A percentile compares a stretch with the other conserved stretches of the same genome.
phyloP scores from a whole-genome alignment of 2,329 filamentous ascomycete genomes.

The Phyllosticta citrichinensis region DNA sequence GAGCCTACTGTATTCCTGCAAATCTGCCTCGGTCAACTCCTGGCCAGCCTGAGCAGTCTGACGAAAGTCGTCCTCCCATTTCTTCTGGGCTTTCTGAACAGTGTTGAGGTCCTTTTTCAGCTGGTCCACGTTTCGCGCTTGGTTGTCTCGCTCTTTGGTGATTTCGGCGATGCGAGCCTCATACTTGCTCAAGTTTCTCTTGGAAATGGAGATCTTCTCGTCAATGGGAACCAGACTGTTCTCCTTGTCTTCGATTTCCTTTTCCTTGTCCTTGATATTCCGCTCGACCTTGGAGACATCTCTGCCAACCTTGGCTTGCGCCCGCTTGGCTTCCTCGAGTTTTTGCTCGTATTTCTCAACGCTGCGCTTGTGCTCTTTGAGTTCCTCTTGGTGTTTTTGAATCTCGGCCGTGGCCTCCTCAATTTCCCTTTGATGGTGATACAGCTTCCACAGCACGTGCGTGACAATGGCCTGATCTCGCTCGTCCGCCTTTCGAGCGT shows the following conservation, averaged over 20 bases:
- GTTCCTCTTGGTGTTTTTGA: conserved; percentile 83
- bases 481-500: conserved; percentile 81
- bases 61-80: conserved; percentile 81
- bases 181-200: conserved; percentile 57
- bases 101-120: conserved; percentile 69
- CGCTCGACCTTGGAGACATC: conserved; percentile 76
- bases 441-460: conserved; percentile 93
- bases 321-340: conserved; percentile 70
- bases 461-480: conserved; percentile 84
- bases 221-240: conserved; percentile 81
- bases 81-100: conserved; percentile 81
- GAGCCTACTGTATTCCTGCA: conserved; percentile 80
- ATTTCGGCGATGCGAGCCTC: conserved; percentile 60
- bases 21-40: conserved; percentile 73
- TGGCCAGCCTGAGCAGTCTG: conserved; percentile 78
- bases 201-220: conserved; percentile 78
- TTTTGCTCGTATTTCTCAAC: conserved; percentile 74
- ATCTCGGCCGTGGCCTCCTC: conserved; percentile 86
- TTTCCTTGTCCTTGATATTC: conserved; percentile 75
- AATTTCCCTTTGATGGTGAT: conserved; percentile 87
- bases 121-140: conserved; percentile 58
- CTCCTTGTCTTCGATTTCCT: conserved; percentile 75
- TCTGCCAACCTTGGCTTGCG: conserved; percentile 67
- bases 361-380: conserved; percentile 84
- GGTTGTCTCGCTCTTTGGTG: conserved; percentile 63